Percentiles rank a stretch among this genome's conserved stretches.
phyloP scores from a whole-genome alignment of 192 early-diverging fungal genomes.

The Coemansia sp. region DNA sequence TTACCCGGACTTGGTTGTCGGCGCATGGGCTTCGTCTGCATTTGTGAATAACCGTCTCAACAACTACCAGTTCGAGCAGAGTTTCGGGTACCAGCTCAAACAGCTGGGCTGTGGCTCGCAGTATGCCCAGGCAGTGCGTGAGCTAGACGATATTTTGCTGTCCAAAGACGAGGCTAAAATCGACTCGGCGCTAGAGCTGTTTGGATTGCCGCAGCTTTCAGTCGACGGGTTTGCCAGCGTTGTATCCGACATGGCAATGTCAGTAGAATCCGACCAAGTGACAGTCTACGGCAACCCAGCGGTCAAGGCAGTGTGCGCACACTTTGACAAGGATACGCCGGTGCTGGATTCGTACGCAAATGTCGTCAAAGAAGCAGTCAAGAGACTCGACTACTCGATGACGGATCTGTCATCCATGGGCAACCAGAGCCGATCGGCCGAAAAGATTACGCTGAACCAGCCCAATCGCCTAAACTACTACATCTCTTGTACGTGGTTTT shows the following conservation, averaged over 20 bases:
- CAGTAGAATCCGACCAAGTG: conserved; percentile 1
- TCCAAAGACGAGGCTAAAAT: neutral
- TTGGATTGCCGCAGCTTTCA: conserved; percentile 15
- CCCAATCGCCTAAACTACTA: conserved; percentile 53
- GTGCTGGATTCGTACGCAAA: conserved; percentile 10
- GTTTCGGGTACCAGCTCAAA: conserved; percentile 24
- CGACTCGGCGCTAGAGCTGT: conserved; percentile 3
- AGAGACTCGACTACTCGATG: neutral
- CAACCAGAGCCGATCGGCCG: conserved; percentile 16
- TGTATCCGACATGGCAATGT: conserved; percentile 7
- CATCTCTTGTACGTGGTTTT: conserved; percentile 66
- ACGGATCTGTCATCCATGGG: conserved; percentile 5
- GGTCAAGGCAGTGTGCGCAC: neutral
- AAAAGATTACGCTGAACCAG: conserved; percentile 33
- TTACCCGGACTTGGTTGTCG: conserved; percentile 63
- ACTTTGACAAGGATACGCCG: conserved; percentile 8
- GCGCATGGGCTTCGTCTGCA: conserved; percentile 67
- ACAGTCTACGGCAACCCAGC: neutral
- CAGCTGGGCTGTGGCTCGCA: conserved; percentile 19
- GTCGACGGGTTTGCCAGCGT: conserved; percentile 11
- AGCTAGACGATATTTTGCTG: conserved; percentile 31
- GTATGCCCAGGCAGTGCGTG: conserved; percentile 37
- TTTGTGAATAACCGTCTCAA: conserved; percentile 61
- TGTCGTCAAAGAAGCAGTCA: conserved; percentile 2
- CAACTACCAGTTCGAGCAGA: conserved; percentile 59